A percentile compares a stretch with the other conserved stretches of the same genome.
phyloP scores from a whole-genome alignment of 1,284 basidiomycete species.

The Boletus holoroseus region DNA sequence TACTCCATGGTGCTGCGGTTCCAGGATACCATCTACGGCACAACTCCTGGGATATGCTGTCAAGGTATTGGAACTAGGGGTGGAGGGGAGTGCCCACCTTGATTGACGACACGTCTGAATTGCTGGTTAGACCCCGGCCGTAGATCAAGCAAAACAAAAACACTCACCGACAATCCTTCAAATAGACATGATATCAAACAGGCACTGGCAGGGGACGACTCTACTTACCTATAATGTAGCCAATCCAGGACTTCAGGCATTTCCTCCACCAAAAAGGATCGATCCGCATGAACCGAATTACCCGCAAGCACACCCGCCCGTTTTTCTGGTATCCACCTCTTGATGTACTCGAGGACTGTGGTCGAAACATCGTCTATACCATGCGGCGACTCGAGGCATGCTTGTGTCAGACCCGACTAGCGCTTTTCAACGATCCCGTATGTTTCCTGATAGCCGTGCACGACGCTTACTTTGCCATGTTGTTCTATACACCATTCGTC shows the following conservation, averaged over 20 bases:
- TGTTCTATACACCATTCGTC: neutral
- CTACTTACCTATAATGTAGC: conserved; percentile 69
- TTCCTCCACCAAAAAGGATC: conserved; percentile 62
- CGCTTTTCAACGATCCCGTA: neutral
- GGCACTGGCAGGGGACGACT: neutral
- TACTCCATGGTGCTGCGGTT: conserved; percentile 14
- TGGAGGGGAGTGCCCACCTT: conserved; percentile 44
- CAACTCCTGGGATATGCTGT: conserved; percentile 49
- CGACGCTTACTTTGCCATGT: neutral
- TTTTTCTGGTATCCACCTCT: conserved; percentile 64
- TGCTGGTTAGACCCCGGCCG: neutral
- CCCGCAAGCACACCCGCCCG: conserved; percentile 69
- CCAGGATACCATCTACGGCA: conserved; percentile 62
- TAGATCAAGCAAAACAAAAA: neutral
- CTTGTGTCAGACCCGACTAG: conserved; percentile 46
- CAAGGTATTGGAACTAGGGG: neutral
- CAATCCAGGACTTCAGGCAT: conserved; percentile 73
- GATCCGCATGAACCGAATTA: conserved; percentile 76
- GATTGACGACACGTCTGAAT: conserved; percentile 69
- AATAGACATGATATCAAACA: conserved; percentile 4
- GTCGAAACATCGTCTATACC: conserved; percentile 49
- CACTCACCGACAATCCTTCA: conserved; percentile 56
- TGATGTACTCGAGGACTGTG: conserved; percentile 63
- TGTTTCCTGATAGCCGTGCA: neutral
- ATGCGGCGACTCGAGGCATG: conserved; percentile 51